Percentiles rank a stretch among this genome's conserved stretches.
phyloP scores from a whole-genome alignment of 2,329 filamentous ascomycete genomes.

The Trichoderma breve region DNA sequence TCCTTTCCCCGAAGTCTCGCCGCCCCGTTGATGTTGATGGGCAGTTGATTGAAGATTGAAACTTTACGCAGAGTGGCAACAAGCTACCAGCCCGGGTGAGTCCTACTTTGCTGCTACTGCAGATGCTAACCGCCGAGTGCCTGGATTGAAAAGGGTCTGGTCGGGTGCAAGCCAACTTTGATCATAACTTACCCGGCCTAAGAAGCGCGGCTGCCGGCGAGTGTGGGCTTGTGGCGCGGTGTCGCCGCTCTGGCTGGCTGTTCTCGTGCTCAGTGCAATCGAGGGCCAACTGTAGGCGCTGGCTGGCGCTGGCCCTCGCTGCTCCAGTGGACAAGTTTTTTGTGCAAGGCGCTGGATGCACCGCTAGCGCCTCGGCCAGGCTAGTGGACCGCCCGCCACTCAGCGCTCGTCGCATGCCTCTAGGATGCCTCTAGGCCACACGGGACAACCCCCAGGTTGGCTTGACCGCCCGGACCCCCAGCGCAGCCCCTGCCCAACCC shows the following conservation, averaged over 20 bases:
- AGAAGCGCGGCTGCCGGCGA: slow-evolving; percentile 5
- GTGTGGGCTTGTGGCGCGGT: slow-evolving; percentile 14
- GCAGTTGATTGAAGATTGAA: no score
- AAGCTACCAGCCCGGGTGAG: slow-evolving; percentile 1
- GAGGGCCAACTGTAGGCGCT: not conserved
- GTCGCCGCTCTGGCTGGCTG: not conserved
- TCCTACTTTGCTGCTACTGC: slow-evolving; percentile 2
- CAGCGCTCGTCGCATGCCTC: slow-evolving; percentile 10
- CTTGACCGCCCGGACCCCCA: slow-evolving; percentile 19
- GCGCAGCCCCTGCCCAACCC: slow-evolving; percentile 12
- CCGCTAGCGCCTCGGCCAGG: slow-evolving; percentile 11
- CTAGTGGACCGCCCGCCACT: slow-evolving; percentile 20
- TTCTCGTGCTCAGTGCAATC: not conserved
- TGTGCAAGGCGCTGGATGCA: slow-evolving; percentile 3
- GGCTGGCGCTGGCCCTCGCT: not conserved
- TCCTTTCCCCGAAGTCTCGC: not conserved
- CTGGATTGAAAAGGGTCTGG: not conserved
- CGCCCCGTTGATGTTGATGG: not conserved
- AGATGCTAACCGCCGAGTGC: slow-evolving; percentile 6
- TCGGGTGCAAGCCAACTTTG: not conserved
- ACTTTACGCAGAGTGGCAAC: not conserved
- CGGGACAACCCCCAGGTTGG: slow-evolving; percentile 21
- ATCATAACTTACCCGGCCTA: not conserved
- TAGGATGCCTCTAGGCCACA: not conserved
- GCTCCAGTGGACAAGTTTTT: slow-evolving; percentile 8